These are phyloP conservation scores for Alternaria novae-zelandiae DNA, from an alignment of 2,329 filamentous ascomycete genomes.

Conservation along the genomic window DNA sequence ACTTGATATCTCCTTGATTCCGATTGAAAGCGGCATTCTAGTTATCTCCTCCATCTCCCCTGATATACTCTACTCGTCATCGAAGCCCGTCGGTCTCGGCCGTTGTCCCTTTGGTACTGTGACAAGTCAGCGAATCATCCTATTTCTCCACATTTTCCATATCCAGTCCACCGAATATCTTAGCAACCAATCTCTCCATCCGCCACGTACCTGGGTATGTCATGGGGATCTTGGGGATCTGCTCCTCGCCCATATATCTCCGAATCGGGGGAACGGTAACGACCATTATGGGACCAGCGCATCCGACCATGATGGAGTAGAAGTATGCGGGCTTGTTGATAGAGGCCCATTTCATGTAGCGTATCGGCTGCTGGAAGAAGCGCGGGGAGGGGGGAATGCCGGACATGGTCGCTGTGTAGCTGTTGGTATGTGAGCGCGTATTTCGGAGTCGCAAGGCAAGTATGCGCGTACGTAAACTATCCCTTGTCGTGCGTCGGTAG, in stretches of 20 bases:
- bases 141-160: neutral
- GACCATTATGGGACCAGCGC: conserved; percentile 73
- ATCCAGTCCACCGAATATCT: no score
- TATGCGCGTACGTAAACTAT: conserved; percentile 5
- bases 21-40: neutral
- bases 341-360: conserved; percentile 86
- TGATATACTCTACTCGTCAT: conserved; percentile 45
- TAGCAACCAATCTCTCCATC: neutral
- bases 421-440: conserved; percentile 2
- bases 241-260: conserved; percentile 72
- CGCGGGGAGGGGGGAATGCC: conserved; percentile 51
- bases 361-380: conserved; percentile 85
- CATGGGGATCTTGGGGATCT: conserved; percentile 72
- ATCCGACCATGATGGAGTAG: conserved; percentile 80
- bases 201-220: conserved; percentile 85
- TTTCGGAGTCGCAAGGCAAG: neutral
- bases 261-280: conserved; percentile 77
- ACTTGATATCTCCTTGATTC: neutral
- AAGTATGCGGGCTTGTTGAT: conserved; percentile 91
- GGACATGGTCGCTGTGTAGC: conserved; percentile 61
- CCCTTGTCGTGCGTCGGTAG: neutral
- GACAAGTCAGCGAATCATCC: conserved; percentile 6
- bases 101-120: conserved; percentile 57
- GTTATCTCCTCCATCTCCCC: neutral
- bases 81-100: conserved; percentile 54